Base-by-base conservation (phyloP, 768 basidiomycete species). In the Boletus bicolor region DNA sequence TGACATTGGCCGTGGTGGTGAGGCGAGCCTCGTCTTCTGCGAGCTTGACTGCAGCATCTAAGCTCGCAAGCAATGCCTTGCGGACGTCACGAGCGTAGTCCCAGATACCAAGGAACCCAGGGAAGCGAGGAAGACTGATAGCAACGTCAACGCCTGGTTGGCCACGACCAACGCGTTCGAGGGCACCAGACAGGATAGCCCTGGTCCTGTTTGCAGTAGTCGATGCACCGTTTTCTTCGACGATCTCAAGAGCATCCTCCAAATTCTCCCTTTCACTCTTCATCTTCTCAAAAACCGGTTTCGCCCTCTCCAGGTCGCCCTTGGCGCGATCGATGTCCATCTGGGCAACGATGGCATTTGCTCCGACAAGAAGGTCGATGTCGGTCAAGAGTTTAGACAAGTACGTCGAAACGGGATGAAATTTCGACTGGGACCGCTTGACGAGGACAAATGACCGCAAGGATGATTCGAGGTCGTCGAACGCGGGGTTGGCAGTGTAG, bases 391-490 rank as follows among this genome's bases (percentile, higher is more conserved):
- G 80, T 67, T 96, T 87, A 62, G 81, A 81, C 49, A 99, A 82
- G 74, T 96, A 99, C 14, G 93, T 96, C 57, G 89, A 84, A 12
- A 87, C 94, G 15, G 97, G 97, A 24, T 90, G 86, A 43, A 99
- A 86, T 75, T 98, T 99, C 44, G 93, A 96, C 74, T 92, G 93
- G n/a, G 89, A 82, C 28, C 97, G 87, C 76, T 98, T 98, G 73
- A 87, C 85, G 58, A 98, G 86, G 11, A 99, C 94, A 70, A 99
- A 99, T 0, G 92, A 93, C 17, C 96, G 86, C 36, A 99, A 77
- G 0, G 90, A 84, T 10, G 87, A 84, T 71, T 98, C 95, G 58
- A 99, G 86, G 66, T 91, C 85, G 54, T 87, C 87, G 65, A 98
- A 98, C 0, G 91, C 76, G 5, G 81, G 80, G 59, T 83, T 85